phyloP scores from a whole-genome alignment of 2,329 filamentous ascomycete genomes.

The Aspergillus jensenii region DNA sequence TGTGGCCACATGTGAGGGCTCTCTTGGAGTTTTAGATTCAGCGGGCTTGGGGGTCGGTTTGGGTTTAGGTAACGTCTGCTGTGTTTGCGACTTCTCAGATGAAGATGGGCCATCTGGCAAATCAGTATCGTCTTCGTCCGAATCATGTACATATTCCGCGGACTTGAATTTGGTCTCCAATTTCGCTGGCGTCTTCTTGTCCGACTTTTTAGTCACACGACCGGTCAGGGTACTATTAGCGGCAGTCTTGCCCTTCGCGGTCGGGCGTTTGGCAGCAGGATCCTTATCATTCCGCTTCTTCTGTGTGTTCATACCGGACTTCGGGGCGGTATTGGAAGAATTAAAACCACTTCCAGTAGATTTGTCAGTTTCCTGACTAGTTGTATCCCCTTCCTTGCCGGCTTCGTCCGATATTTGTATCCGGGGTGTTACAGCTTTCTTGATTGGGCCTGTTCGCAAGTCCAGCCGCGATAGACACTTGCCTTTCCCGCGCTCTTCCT shows the following conservation, averaged over 20 bases:
- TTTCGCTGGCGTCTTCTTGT: slow-evolving; percentile 37
- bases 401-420: slow-evolving; percentile 39
- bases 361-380: slow-evolving; percentile 40
- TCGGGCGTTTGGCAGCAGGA: slow-evolving; percentile 44
- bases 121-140: slow-evolving; percentile 50
- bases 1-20: slow-evolving; percentile 22
- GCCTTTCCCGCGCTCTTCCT: slow-evolving; percentile 62
- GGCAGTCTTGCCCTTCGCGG: slow-evolving; percentile 48
- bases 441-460: slow-evolving; percentile 43
- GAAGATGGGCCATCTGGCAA: slow-evolving; percentile 31
- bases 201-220: slow-evolving; percentile 49
- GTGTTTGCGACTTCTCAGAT: slow-evolving; percentile 19
- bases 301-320: slow-evolving; percentile 26
- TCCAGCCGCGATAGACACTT: slow-evolving; percentile 61
- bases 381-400: slow-evolving; percentile 34
- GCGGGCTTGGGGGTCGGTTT: slow-evolving; percentile 19
- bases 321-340: slow-evolving; percentile 24
- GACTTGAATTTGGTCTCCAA: slow-evolving; percentile 52
- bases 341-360: slow-evolving; percentile 27
- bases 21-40: slow-evolving; percentile 19
- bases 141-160: slow-evolving; percentile 54
- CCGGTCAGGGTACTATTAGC: slow-evolving; percentile 49
- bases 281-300: slow-evolving; percentile 43
- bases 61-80: slow-evolving; percentile 19
- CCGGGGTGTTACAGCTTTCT: slow-evolving; percentile 38